These are phyloP conservation scores for Polysphondylium violaceum DNA, from an alignment of 78 protist species.

Conservation along the genomic window DNA sequence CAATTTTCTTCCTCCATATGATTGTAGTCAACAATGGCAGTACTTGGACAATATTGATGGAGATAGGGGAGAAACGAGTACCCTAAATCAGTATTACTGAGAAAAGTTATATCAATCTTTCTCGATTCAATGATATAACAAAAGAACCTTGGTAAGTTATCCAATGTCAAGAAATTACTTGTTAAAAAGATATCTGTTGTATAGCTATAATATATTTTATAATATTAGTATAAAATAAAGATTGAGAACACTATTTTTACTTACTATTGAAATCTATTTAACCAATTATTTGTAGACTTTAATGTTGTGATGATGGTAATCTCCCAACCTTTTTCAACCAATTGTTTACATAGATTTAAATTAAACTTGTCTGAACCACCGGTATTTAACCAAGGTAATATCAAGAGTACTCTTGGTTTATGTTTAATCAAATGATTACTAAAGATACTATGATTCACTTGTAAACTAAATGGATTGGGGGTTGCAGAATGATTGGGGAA, in stretches of 20 bases:
- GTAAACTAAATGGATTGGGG: background rate
- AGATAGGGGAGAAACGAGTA: conserved; percentile 42
- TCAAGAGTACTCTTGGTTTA: conserved; percentile 37
- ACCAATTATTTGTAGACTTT: conserved; percentile 45
- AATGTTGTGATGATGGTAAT: conserved; percentile 35
- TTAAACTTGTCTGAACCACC: conserved; percentile 79
- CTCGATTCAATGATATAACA: conserved; percentile 41
- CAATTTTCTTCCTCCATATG: conserved; percentile 73
- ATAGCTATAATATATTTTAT: too few relatives aligned
- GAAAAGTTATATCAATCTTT: conserved; percentile 34
- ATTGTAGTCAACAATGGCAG: conserved; percentile 20
- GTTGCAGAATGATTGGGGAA: background rate
- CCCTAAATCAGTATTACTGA: conserved; percentile 51
- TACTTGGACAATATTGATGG: background rate
- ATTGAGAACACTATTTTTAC: background rate
- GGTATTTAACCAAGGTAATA: conserved; percentile 73
- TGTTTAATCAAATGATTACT: conserved; percentile 20
- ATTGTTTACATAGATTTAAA: conserved; percentile 56
- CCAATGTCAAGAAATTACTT: conserved; percentile 17
- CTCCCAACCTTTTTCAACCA: conserved; percentile 66
- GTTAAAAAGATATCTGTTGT: conserved; percentile 47
- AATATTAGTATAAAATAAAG: too few relatives aligned
- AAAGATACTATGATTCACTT: background rate
- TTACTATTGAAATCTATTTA: conserved; percentile 32
- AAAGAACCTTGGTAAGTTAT: conserved; percentile 29